These are phyloP conservation scores for Pyrenopolyporus hunteri DNA, from an alignment of 495 filamentous ascomycete species.

Conservation along the genomic window DNA sequence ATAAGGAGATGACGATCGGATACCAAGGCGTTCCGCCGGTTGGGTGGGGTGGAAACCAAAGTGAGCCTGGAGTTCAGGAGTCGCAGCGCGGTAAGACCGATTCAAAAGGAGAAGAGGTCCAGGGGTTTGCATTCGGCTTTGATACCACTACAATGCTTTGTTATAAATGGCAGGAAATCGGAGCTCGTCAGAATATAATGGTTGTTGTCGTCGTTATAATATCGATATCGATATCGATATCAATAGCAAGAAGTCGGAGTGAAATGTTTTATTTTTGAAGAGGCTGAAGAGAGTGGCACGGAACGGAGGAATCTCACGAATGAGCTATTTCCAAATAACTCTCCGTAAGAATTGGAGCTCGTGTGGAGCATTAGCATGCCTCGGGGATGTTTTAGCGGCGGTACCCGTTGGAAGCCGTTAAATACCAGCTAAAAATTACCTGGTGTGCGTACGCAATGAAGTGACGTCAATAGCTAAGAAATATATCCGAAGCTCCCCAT, in stretches of 20 bases:
- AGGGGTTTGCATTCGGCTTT: constrained; percentile 4
- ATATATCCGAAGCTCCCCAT: constrained; percentile 13
- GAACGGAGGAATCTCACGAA: background rate
- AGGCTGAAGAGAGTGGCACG: background rate
- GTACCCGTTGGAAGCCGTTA: background rate
- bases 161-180: background rate
- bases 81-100: background rate
- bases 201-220: background rate
- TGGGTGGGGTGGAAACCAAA: constrained; percentile 1
- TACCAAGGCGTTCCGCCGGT: constrained; percentile 23
- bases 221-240: too few relatives aligned
- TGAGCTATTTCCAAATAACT: background rate
- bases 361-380: constrained; percentile 8
- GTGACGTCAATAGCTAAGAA: constrained; percentile 32
- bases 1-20: constrained; percentile 6
- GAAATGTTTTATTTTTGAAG: background rate
- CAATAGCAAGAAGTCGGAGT: too few relatives aligned
- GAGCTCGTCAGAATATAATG: constrained; percentile 12
- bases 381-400: constrained; percentile 19
- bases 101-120: constrained; percentile 6
- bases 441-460: background rate
- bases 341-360: constrained; percentile 12
- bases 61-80: constrained; percentile 28
- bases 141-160: constrained; percentile 26
- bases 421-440: background rate